Conservation (phyloP, 2,329 filamentous ascomycete species). For the Teratosphaeria viscida region DNA sequence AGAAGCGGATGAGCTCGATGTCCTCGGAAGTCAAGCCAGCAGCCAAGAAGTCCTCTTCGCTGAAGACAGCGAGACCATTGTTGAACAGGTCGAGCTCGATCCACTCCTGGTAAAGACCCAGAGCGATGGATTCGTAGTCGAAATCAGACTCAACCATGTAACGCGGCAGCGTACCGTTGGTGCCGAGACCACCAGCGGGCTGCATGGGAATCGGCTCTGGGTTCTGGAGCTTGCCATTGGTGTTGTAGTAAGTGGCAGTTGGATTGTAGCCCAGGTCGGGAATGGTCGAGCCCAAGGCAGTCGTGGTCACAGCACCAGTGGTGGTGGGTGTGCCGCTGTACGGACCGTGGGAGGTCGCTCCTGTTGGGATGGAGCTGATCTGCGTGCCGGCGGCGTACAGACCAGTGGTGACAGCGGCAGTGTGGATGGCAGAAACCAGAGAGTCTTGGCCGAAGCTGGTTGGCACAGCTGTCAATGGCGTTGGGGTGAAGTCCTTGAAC, state of each 20-base stretch:
- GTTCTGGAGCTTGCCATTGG: constrained; percentile 58
- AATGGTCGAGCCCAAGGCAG: constrained; percentile 37
- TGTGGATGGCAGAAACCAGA: constrained; percentile 29
- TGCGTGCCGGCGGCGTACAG: constrained; percentile 33
- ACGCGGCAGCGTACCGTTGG: constrained; percentile 64
- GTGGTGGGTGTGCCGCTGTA: constrained; percentile 57
- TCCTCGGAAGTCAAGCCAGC: constrained; percentile 61
- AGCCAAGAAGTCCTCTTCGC: constrained; percentile 55
- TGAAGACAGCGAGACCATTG: constrained; percentile 60
- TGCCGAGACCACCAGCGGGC: constrained; percentile 61
- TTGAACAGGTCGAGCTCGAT: constrained; percentile 78
- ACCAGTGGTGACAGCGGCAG: constrained; percentile 18
- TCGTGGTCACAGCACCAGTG: constrained; percentile 56
- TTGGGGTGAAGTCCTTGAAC: constrained; percentile 26
- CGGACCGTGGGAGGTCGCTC: constrained; percentile 58
- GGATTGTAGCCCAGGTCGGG: constrained; percentile 47
- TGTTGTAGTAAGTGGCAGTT: constrained; percentile 58
- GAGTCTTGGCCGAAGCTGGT: constrained; percentile 36
- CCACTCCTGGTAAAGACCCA: constrained; percentile 73
- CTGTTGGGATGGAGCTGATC: constrained; percentile 40
- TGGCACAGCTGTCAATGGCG: constrained; percentile 26
- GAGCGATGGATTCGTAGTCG: constrained; percentile 66
- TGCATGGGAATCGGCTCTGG: constrained; percentile 60
- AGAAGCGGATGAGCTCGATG: constrained; percentile 60
- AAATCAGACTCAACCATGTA: constrained; percentile 74